Conservation (phyloP, 2,329 filamentous ascomycete genomes). For the Fusarium sp. region DNA sequence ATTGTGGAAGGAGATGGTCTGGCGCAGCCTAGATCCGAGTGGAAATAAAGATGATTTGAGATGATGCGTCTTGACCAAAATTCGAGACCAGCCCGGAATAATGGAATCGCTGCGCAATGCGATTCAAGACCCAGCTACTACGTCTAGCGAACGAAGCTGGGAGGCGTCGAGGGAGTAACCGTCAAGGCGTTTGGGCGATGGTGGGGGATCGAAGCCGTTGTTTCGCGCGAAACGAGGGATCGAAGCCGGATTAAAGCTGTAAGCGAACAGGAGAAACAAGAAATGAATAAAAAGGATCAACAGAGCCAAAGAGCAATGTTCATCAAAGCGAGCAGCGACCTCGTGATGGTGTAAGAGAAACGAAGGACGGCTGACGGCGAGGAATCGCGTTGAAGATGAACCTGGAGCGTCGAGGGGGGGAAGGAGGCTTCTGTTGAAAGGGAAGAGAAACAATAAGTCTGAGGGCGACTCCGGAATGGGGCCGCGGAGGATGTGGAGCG, state of each 20-base stretch:
- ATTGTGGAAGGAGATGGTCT: conserved; percentile 34
- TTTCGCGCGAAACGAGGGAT: conserved; percentile 45
- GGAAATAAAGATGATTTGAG: conserved; percentile 41
- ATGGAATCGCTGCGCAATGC: conserved; percentile 47
- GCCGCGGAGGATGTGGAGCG: conserved; percentile 50
- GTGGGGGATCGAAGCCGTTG: conserved; percentile 47
- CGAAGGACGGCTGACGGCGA: conserved; percentile 46
- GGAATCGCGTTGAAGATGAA: conserved; percentile 36
- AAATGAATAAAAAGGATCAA: conserved; percentile 46
- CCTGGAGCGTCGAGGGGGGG: conserved; percentile 40
- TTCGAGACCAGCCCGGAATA: conserved; percentile 64
- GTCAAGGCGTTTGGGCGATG: conserved; percentile 54
- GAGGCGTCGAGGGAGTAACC: conserved; percentile 50
- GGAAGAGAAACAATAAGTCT: conserved; percentile 42
- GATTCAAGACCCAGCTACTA: conserved; percentile 54
- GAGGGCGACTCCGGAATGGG: conserved; percentile 47
- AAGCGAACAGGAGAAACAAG: conserved; percentile 55
- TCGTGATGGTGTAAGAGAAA: conserved; percentile 42
- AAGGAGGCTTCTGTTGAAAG: conserved; percentile 40
- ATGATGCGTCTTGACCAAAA: conserved; percentile 46
- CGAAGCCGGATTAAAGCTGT: conserved; percentile 56
- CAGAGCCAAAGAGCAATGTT: conserved; percentile 41
- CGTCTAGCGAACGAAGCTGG: conserved; percentile 59
- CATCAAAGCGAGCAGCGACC: conserved; percentile 44
- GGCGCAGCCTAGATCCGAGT: conserved; percentile 51